Evolutionary conservation across 1,284 basidiomycete species (phyloP), one percentile per base, ranked within the genome.

Genomic region (Pyrrhoderma noxium): DNA sequence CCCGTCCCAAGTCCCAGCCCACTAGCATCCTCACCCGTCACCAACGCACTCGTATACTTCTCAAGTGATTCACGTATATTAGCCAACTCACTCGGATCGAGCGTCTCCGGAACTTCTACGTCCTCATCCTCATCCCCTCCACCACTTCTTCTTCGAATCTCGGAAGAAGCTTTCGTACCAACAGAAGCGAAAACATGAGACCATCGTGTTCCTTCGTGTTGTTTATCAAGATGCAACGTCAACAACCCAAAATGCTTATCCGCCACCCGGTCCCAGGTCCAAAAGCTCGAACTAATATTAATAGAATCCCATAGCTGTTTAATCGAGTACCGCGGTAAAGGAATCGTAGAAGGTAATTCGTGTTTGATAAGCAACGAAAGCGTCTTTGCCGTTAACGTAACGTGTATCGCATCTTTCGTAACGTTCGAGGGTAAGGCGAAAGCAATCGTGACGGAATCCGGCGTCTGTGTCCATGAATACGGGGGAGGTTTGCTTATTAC

Each of bases 381-480:
- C 14, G 80, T 77, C 51, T 76, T 74, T 5, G 75, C 70, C 3
- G 82, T 77, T 61, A 96, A 83, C 0, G 69, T 66, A 31, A 92
- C 76, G 47, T 72, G 74, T 61, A 95, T 86, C 45, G 75, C 73
- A 16, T 74, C 71, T 52, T 80, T 84, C 2, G 73, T 65, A 0
- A 82, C 89, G 51, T 70, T 73, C 0, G 83, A 75, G 0, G 90
- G 90, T 2, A 97, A 73, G 1, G 89, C 80, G 60, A 97, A 85
- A 0, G 82, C 84, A 53, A 97, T 65, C 0, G 89, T 93, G 37
- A 97, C 70, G 0, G 85, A 81, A 62, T 93, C 89, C 2, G 78
- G 64, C 2, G 86, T 85, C 64, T 98, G 94, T 0, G 82, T 89
- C 94, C 94, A 98, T 0, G 89, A 88, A 66, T 92, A 96, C 0